A percentile compares a stretch with the other conserved stretches of the same genome.
These are phyloP conservation scores for Nakazawaea laoshanensis DNA, from an alignment of 805 yeast species.

Conservation along the genomic window DNA sequence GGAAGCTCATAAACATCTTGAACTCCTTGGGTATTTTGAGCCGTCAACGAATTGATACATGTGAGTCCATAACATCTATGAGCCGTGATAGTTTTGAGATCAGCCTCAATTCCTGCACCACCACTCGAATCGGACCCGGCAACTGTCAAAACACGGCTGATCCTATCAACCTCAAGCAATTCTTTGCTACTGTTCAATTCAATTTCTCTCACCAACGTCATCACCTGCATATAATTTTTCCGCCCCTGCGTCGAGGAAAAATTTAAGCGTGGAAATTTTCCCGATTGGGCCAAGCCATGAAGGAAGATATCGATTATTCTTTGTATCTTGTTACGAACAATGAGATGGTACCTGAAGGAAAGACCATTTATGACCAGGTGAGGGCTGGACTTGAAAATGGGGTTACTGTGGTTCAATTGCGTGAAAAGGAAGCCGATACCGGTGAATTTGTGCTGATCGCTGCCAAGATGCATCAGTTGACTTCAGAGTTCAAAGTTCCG, in stretches of 20 bases:
- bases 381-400: constrained; percentile 59
- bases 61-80: constrained; percentile 72
- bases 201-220: background rate
- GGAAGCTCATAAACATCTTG: constrained; percentile 32
- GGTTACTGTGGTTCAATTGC: constrained; percentile 71
- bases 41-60: constrained; percentile 71
- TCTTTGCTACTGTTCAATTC: background rate
- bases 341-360: constrained; percentile 56
- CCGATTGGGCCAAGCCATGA: background rate
- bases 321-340: constrained; percentile 78
- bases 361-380: constrained; percentile 53
- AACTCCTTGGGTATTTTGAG: constrained; percentile 59
- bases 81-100: constrained; percentile 68
- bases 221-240: background rate
- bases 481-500: constrained; percentile 56
- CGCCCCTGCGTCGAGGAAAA: background rate
- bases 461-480: constrained; percentile 46
- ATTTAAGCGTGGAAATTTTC: background rate
- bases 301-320: constrained; percentile 36
- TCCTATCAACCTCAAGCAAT: background rate
- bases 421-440: constrained; percentile 72
- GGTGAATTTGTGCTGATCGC: constrained; percentile 61
- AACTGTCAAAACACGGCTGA: constrained; percentile 34
- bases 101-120: constrained; percentile 92
- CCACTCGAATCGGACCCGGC: constrained; percentile 86